These are phyloP conservation scores for Isabelozyma rhagii DNA, from an alignment of 805 yeast species.

Conservation along the genomic window DNA sequence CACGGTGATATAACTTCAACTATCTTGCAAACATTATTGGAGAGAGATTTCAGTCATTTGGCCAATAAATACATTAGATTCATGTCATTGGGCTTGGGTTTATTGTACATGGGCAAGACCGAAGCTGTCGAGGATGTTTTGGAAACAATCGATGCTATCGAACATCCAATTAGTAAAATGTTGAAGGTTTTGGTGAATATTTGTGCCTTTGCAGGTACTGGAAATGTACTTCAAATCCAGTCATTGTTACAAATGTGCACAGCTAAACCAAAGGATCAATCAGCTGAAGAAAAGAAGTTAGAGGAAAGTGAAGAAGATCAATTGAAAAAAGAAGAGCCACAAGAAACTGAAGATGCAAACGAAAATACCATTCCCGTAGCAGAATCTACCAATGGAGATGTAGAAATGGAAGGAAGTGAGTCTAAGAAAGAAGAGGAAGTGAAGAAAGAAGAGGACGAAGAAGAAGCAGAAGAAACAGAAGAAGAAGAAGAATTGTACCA, in stretches of 20 bases:
- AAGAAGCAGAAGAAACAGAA: constrained; percentile 22
- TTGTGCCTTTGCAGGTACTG: constrained; percentile 96
- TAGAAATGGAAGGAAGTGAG: constrained; percentile 25
- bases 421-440: constrained; percentile 12
- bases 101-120: constrained; percentile 88
- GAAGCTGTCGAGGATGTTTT: constrained; percentile 92
- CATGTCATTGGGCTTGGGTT: constrained; percentile 87
- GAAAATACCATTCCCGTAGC: constrained; percentile 17
- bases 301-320: constrained; percentile 43
- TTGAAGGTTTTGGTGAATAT: constrained; percentile 86
- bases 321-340: constrained; percentile 21
- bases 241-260: constrained; percentile 85
- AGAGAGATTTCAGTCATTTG: constrained; percentile 74
- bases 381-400: constrained; percentile 26
- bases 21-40: constrained; percentile 84
- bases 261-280: constrained; percentile 57
- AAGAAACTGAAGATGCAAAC: constrained; percentile 17
- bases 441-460: constrained; percentile 24
- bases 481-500: constrained; percentile 60
- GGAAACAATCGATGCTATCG: constrained; percentile 91
- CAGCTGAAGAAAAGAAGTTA: constrained; percentile 58
- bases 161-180: constrained; percentile 88
- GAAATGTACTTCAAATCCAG: constrained; percentile 93
- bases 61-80: constrained; percentile 85
- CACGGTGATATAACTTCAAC: constrained; percentile 94